Evolutionary conservation across 1,284 basidiomycete genomes (phyloP).

Genomic region (Microbotryum violaceum): DNA sequence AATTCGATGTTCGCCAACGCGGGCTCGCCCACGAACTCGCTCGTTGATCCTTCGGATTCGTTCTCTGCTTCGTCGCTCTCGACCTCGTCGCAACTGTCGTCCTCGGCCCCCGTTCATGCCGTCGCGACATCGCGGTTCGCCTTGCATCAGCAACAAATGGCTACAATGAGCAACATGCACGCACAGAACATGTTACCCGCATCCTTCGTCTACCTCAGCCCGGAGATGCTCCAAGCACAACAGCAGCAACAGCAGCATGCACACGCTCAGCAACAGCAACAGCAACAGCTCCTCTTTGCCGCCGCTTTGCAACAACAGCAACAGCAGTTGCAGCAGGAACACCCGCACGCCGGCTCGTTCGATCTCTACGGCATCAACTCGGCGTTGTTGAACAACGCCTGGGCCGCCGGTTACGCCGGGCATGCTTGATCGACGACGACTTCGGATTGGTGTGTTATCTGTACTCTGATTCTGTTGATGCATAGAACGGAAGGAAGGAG

Average conservation of each 20-base stretch:
- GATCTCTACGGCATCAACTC: too few species aligned
- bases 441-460: too few species aligned
- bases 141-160: not conserved
- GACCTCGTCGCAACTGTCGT: not conserved
- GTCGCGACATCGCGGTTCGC: not conserved
- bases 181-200: slow-evolving; percentile 6
- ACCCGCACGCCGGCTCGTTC: not conserved
- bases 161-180: not conserved
- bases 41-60: not conserved
- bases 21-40: not conserved
- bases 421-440: too few species aligned
- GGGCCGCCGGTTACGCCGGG: too few species aligned
- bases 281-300: not conserved
- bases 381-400: too few species aligned
- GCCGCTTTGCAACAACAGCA: not conserved
- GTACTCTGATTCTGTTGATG: too few species aligned
- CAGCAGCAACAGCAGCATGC: not conserved
- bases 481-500: too few species aligned
- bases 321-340: slow-evolving; percentile 1
- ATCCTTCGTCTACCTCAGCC: slow-evolving; percentile 3
- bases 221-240: not conserved
- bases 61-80: not conserved
- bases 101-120: not conserved
- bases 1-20: too few species aligned
- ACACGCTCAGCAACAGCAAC: not conserved